Conservation (phyloP, 805 yeast species). For the Isabelozyma heimii region DNA sequence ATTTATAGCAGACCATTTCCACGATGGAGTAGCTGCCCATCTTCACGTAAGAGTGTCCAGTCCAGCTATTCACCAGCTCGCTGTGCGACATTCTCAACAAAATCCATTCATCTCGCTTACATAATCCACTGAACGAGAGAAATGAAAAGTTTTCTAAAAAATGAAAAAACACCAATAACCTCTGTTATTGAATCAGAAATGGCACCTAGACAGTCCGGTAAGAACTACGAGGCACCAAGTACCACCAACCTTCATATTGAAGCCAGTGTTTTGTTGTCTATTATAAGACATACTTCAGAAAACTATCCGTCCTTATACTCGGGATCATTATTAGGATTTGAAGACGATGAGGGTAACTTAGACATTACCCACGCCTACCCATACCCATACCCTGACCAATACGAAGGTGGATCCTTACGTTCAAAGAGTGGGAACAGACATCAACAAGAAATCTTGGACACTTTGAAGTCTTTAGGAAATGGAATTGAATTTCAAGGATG, state of each 20-base stretch:
- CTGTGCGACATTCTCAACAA: neutral
- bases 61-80: no score
- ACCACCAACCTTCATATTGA: conserved; percentile 43
- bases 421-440: conserved; percentile 62
- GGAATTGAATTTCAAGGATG: conserved; percentile 78
- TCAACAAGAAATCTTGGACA: conserved; percentile 64
- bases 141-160: conserved; percentile 1
- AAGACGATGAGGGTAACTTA: conserved; percentile 49
- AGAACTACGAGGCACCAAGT: conserved; percentile 31
- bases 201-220: conserved; percentile 6
- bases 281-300: conserved; percentile 67
- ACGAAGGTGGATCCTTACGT: conserved; percentile 58
- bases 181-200: neutral
- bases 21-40: no score
- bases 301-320: conserved; percentile 58
- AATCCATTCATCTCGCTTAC: neutral
- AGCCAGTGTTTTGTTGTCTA: conserved; percentile 54
- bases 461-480: conserved; percentile 58
- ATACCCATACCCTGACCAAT: conserved; percentile 66
- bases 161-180: neutral
- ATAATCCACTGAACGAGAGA: conserved; percentile 1
- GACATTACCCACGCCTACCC: conserved; percentile 63
- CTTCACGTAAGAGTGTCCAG: no score
- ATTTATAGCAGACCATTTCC: no score
- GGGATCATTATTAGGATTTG: conserved; percentile 77